Conservation (phyloP, 495 filamentous ascomycete species). For the Filosporella fistucella region DNA sequence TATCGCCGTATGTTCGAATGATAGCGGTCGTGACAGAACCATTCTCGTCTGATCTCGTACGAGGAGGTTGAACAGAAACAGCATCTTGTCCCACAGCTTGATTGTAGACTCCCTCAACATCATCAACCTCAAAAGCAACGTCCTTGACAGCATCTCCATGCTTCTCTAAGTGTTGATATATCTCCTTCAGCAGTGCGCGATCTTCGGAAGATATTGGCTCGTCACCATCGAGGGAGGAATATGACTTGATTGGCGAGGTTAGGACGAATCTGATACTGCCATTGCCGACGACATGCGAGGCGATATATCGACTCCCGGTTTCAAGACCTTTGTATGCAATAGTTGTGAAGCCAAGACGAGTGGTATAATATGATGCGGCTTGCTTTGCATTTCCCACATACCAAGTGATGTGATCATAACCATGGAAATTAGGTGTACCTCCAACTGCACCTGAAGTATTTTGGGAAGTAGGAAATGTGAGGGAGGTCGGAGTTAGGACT, state of each 20-base stretch:
- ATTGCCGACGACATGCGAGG: conserved; percentile 79
- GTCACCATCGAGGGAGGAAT: conserved; percentile 34
- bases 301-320: conserved; percentile 69
- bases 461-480: conserved; percentile 30
- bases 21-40: conserved; percentile 63
- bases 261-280: conserved; percentile 76
- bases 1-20: conserved; percentile 86
- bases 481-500: conserved; percentile 35
- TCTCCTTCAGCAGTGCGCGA: conserved; percentile 53
- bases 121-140: conserved; percentile 87
- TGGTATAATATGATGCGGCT: conserved; percentile 79
- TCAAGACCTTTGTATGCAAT: conserved; percentile 84
- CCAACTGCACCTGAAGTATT: conserved; percentile 32
- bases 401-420: conserved; percentile 89
- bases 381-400: conserved; percentile 96
- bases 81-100: conserved; percentile 69
- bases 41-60: conserved; percentile 38
- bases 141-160: conserved; percentile 92
- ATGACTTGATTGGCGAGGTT: conserved; percentile 68
- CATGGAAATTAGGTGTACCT: conserved; percentile 41
- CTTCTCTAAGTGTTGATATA: conserved; percentile 69
- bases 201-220: conserved; percentile 50
- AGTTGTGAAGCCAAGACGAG: conserved; percentile 74
- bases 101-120: conserved; percentile 67
- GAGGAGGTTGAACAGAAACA: conserved; percentile 54